Conservation (phyloP, 208 protist species). For the Trypanosoma scelopori region DNA sequence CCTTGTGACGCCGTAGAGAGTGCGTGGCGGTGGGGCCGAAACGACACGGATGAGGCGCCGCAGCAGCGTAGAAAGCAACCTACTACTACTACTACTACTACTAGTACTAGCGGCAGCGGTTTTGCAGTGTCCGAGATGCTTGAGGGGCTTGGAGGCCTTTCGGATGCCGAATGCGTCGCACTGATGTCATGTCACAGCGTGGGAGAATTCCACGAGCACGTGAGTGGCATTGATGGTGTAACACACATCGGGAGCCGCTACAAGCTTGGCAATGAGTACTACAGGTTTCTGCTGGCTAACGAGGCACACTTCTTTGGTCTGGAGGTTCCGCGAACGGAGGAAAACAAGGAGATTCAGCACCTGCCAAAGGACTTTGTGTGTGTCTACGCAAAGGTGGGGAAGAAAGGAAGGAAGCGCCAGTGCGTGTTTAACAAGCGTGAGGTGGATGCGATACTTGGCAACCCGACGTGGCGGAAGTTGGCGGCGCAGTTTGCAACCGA, state of each 20-base stretch:
- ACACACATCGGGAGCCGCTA: slow-evolving; percentile 74
- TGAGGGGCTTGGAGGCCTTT: slow-evolving; percentile 57
- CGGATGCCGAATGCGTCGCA: slow-evolving; percentile 79
- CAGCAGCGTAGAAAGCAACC: slow-evolving; percentile 43
- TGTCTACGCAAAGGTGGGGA: slow-evolving; percentile 39
- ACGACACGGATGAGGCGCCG: slow-evolving; percentile 66
- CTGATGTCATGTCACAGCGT: slow-evolving; percentile 86
- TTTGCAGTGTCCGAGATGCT: slow-evolving; percentile 50
- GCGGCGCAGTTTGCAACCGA: slow-evolving; percentile 59
- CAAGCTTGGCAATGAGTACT: slow-evolving; percentile 77
- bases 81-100: no score
- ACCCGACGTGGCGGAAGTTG: slow-evolving; percentile 52
- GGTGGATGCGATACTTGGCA: slow-evolving; percentile 55
- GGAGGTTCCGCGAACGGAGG: slow-evolving; percentile 61
- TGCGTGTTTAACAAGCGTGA: slow-evolving; percentile 67
- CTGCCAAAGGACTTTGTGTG: slow-evolving; percentile 62
- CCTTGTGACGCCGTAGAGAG: slow-evolving; percentile 54
- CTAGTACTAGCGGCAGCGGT: no score
- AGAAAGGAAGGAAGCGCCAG: slow-evolving; percentile 39
- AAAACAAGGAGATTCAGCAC: slow-evolving; percentile 61
- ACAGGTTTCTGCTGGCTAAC: slow-evolving; percentile 66
- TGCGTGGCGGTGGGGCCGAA: slow-evolving; percentile 78
- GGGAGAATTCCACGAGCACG: slow-evolving; percentile 83
- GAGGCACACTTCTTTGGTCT: slow-evolving; percentile 58
- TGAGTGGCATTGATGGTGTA: slow-evolving; percentile 68